These are phyloP conservation scores for Ballota nigra DNA, from an alignment of 257 asterid genomes.

Conservation along the genomic window DNA sequence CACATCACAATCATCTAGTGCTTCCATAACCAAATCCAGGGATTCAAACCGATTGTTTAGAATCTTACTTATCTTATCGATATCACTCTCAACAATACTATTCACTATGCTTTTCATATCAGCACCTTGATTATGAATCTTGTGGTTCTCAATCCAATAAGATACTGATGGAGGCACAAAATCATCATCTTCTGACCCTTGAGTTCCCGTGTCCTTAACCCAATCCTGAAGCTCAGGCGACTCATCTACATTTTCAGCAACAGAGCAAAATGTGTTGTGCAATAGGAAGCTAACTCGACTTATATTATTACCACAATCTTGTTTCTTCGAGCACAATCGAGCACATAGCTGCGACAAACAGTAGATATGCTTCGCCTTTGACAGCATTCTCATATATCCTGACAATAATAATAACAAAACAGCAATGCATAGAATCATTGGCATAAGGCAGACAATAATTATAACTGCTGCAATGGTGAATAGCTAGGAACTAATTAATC, in stretches of 20 bases:
- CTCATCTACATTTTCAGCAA: constrained; percentile 37
- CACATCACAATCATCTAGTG: constrained; percentile 45
- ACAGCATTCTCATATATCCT: constrained; percentile 40
- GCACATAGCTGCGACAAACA: constrained; percentile 31
- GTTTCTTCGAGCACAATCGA: constrained; percentile 16
- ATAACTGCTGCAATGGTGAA: background rate
- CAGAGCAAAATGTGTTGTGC: constrained; percentile 42
- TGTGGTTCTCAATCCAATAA: constrained; percentile 61
- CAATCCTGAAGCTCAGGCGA: constrained; percentile 82
- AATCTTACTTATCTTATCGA: constrained; percentile 57
- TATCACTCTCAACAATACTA: constrained; percentile 49
- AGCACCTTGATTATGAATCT: constrained; percentile 29
- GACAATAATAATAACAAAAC: background rate
- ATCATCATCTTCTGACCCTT: constrained; percentile 46
- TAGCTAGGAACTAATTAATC: background rate
- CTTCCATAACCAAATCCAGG: constrained; percentile 42
- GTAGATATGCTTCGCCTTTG: constrained; percentile 33
- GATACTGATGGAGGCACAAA: constrained; percentile 79
- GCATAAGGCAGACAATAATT: background rate
- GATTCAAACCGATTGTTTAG: constrained; percentile 52
- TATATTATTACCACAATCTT: constrained; percentile 15
- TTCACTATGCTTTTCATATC: constrained; percentile 34
- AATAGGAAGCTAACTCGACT: constrained; percentile 22
- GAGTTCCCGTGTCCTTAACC: constrained; percentile 36
- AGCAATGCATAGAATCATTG: background rate